Base-by-base conservation (phyloP, 1,139 yeast species). In the Lodderomyces margitis region DNA sequence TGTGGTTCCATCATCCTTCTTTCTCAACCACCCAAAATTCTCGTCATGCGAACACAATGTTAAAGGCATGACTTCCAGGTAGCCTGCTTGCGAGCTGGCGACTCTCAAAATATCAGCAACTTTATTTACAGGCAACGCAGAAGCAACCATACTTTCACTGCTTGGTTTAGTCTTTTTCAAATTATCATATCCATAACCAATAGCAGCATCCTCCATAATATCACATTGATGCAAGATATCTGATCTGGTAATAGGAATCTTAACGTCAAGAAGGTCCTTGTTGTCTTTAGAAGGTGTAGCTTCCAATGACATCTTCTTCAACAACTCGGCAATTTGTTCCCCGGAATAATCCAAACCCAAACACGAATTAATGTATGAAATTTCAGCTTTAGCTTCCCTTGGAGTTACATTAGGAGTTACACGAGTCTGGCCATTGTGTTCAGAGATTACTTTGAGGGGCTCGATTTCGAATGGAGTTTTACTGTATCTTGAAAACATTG, bases 211-310 rank as follows among this genome's bases (percentile, higher is more conserved):
- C 67, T 94, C 99, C 96, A 94, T 87, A 53, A 94, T 85, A 66
- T 94, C 99, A 75, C 98, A 92, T 64, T 89, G 96, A 66, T 94
- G 99, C 58, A 94, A 77, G 49, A 94, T 80, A 65, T 94, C 99
- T 8, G 98, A 83, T 70, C 99, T 83, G 36, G 98, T 92, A 55
- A 88, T 83, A 52, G 99, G 98, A 47, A 92, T 79, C 36, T 69
- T 62, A 42, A 92, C 95, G 44, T 84, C 82, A 44, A 91, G 59
- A 33, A 78, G 52, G 50, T 81, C 75, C 16, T 70, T 55, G 50
- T 80, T 76, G 4, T 62, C 56, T 5, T 66, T 46, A 4, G 83
- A 69, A 24, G 81, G 80, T 23, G 63, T 58, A 21, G 95, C 95
- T 43, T 62, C 66, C 54, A 92, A 74, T 21, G 95, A 83, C 96